Evolutionary conservation across 768 basidiomycete species (phyloP), one percentile per base, ranked within the genome.

Genomic region (Trametes elegans): DNA sequence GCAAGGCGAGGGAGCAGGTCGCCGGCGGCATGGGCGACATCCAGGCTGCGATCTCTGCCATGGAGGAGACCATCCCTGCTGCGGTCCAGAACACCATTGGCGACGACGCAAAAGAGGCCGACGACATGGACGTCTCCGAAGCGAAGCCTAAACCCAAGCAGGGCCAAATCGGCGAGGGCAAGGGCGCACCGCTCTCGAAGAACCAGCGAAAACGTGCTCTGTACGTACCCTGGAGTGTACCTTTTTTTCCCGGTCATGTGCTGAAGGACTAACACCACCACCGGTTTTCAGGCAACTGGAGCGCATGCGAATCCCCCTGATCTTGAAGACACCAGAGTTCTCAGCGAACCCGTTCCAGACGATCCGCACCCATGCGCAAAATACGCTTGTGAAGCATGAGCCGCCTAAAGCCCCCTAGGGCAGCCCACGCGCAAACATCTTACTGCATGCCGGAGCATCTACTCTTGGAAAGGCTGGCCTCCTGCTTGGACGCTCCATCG

Each of bases 321-420:
- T 92, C 35, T 74, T 87, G 27, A 75, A 82, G 19, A 85, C 84
- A 62, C 76, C 85, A 5, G 78, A 81, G 34, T 92, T 84, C 64
- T 69, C 80, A 9, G 70, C 78, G 28, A 86, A 85, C 63, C 90
- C 90, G 1, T 92, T 92, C 66, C 74, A 84, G 62, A 85, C 88
- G 1, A 88, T 92, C 61, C 84, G 88, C 5, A 85, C 79, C 4
- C 90, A 93, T 67, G 88, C 85, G 2, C 78, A 85, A 67, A 92
- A 92, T 65, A 90, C 90, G 0, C 74, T 91, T 10, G 57, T 90
- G 31, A 83, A 81, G 59, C 83, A 79, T 58, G 64, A 71, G 18
- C 49, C 55, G 2, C 64, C 64, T 10, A 19, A 8, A 7, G 42
- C 56, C 46, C 35, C 54, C 46, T 43, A 38, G 52, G 55, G 49